phyloP scores from a whole-genome alignment of 2,329 filamentous ascomycete genomes.

The Zalaria sp. region DNA sequence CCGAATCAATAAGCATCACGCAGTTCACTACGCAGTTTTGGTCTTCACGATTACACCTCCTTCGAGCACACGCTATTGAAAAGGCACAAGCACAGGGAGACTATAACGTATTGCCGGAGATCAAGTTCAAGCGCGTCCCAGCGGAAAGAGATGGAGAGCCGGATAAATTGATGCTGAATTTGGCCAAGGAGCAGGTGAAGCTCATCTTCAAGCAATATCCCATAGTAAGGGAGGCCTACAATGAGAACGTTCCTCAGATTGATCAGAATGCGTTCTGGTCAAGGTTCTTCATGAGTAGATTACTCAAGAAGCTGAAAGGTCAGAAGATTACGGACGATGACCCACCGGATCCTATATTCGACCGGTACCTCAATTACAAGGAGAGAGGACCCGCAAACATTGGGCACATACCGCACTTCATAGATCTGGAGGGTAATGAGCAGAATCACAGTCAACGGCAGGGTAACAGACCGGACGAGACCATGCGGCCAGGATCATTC shows the following conservation, averaged over 20 bases:
- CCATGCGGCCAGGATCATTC: conserved; percentile 65
- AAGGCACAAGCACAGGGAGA: conserved; percentile 71
- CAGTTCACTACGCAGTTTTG: conserved; percentile 91
- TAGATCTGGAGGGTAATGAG: conserved; percentile 88
- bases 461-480: conserved; percentile 78
- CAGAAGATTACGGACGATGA: conserved; percentile 73
- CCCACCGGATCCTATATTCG: conserved; percentile 62
- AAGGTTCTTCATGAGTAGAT: conserved; percentile 77
- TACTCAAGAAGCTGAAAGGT: conserved; percentile 84
- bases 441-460: conserved; percentile 78
- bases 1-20: conserved; percentile 63
- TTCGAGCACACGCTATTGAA: conserved; percentile 85
- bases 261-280: conserved; percentile 76
- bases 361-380: conserved; percentile 68
- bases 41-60: conserved; percentile 71
- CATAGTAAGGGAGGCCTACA: conserved; percentile 76
- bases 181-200: conserved; percentile 83
- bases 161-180: conserved; percentile 62
- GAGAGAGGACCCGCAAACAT: conserved; percentile 34
- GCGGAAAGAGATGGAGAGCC: conserved; percentile 40
- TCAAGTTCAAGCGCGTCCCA: conserved; percentile 41
- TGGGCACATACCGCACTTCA: conserved; percentile 68
- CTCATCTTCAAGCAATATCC: conserved; percentile 90
- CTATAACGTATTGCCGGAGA: conserved; percentile 84
- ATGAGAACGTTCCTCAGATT: conserved; percentile 71